A percentile compares a stretch with the other conserved stretches of the same genome.
Evolutionary conservation across 2,329 filamentous ascomycete species (phyloP).

Genomic region (Sarocladiaceae sp.): DNA sequence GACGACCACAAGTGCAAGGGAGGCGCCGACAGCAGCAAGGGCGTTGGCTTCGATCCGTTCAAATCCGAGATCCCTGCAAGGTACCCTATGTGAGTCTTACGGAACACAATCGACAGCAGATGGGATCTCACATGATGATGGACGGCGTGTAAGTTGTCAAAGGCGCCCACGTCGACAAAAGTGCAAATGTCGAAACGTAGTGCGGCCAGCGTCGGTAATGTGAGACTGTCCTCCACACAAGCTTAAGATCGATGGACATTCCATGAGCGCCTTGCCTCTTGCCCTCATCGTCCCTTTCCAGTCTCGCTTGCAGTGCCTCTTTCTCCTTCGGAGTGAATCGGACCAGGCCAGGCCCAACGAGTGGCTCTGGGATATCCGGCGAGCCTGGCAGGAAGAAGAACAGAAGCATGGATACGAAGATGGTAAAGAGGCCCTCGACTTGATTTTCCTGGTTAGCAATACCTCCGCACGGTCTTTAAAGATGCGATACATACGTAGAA

Average conservation of each 20-base stretch:
- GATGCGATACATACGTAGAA: constrained; percentile 22
- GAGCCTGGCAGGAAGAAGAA: constrained; percentile 36
- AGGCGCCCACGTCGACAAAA: constrained; percentile 45
- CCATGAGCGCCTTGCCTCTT: constrained; percentile 27
- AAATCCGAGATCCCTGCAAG: constrained; percentile 37
- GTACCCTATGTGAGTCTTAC: no score
- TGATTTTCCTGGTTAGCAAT: background rate
- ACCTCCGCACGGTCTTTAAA: background rate
- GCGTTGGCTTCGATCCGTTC: constrained; percentile 39
- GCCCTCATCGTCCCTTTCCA: constrained; percentile 26
- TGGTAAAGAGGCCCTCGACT: constrained; percentile 41
- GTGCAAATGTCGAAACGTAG: constrained; percentile 41
- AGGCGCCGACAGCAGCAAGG: constrained; percentile 35
- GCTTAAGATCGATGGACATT: constrained; percentile 26
- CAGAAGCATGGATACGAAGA: constrained; percentile 30
- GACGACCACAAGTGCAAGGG: constrained; percentile 38
- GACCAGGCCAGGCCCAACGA: constrained; percentile 31
- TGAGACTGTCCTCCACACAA: constrained; percentile 37
- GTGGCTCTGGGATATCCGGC: constrained; percentile 31
- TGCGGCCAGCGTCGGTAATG: constrained; percentile 42
- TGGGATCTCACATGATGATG: constrained; percentile 30
- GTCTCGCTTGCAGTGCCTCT: constrained; percentile 25
- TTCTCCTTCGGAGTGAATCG: constrained; percentile 28
- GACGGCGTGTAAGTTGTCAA: constrained; percentile 45
- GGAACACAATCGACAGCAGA: no score